Percentiles rank a stretch among this genome's conserved stretches.
phyloP scores from a whole-genome alignment of 257 asterid species.

The Nicotiana tomentosiformis region DNA sequence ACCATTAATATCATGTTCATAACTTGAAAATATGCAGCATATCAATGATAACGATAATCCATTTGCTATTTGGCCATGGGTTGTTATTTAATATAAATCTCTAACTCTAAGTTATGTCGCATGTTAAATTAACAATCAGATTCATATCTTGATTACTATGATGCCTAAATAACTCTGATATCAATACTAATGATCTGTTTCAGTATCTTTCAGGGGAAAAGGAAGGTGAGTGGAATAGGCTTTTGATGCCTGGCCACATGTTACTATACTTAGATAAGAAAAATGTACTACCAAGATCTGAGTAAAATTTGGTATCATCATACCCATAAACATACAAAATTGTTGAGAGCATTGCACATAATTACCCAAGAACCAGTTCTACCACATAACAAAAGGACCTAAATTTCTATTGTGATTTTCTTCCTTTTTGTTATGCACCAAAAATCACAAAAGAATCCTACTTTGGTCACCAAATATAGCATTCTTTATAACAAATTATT shows the following conservation, averaged over 20 bases:
- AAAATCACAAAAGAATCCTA: neutral
- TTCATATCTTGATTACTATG: too few relatives aligned
- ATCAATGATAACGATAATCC: too few relatives aligned
- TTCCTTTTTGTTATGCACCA: neutral
- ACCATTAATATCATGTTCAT: neutral
- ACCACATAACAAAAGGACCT: neutral
- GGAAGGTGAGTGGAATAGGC: too few relatives aligned
- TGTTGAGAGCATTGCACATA: neutral
- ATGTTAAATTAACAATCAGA: too few relatives aligned
- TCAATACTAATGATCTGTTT: too few relatives aligned
- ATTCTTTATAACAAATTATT: slow-evolving; percentile 21
- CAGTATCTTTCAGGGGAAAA: too few relatives aligned
- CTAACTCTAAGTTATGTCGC: neutral
- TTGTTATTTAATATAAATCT: too few relatives aligned
- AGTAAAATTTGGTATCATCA: neutral
- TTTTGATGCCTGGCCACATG: too few relatives aligned
- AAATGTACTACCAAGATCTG: neutral
- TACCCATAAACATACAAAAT: neutral
- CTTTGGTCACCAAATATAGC: neutral
- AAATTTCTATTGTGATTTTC: neutral
- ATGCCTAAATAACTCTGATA: neutral
- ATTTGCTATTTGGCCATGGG: too few relatives aligned
- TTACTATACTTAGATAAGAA: neutral
- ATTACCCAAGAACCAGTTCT: neutral
- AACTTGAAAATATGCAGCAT: neutral